Evolutionary conservation across 306 rosid genomes (phyloP).

Genomic region (Sphenostylis stenocarpa): DNA sequence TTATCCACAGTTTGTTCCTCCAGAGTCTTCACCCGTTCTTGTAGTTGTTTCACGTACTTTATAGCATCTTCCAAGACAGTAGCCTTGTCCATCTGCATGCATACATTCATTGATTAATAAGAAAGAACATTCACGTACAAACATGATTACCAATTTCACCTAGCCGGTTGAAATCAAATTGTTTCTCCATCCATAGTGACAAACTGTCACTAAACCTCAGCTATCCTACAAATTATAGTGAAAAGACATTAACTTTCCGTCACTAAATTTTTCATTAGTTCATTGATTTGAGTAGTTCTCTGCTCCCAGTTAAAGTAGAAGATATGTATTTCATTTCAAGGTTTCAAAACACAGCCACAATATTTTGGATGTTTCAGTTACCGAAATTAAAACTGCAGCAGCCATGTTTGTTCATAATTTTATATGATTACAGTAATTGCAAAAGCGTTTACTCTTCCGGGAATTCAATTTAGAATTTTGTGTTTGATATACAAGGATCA

Average conservation of each 20-base stretch:
- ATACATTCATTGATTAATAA: not conserved
- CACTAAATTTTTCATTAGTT: not conserved
- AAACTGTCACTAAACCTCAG: not conserved
- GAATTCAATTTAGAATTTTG: not conserved
- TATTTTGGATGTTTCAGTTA: not conserved
- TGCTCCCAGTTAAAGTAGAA: not conserved
- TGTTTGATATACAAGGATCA: not conserved
- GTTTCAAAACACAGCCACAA: not conserved
- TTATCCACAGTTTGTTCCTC: slow-evolving; percentile 60
- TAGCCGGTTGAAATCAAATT: not conserved
- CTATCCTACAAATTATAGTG: not conserved
- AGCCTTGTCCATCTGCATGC: slow-evolving; percentile 88
- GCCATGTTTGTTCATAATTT: not conserved
- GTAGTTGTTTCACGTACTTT: slow-evolving; percentile 57
- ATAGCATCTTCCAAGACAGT: slow-evolving; percentile 81
- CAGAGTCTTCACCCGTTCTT: slow-evolving; percentile 50
- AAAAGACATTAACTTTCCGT: not conserved
- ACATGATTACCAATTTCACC: not conserved
- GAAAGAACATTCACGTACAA: not conserved
- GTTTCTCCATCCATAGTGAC: not conserved
- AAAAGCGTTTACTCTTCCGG: not conserved
- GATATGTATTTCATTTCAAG: not conserved
- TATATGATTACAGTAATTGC: not conserved
- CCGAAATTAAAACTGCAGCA: not conserved
- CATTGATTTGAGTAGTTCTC: not conserved